These are phyloP conservation scores for Panaeolus papilionaceus DNA, from an alignment of 768 basidiomycete species.

Conservation along the genomic window DNA sequence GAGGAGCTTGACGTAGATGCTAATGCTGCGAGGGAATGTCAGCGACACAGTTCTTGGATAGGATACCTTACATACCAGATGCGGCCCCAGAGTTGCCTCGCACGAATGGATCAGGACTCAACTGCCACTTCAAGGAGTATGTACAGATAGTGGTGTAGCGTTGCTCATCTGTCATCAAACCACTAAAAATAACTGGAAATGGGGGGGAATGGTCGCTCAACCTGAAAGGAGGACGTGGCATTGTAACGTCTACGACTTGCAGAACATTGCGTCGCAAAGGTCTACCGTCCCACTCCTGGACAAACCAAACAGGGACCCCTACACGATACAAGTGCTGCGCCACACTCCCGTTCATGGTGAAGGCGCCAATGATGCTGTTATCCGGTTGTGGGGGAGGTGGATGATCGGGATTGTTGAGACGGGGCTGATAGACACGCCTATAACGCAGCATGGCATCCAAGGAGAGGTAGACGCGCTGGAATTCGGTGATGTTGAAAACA, in stretches of 20 bases:
- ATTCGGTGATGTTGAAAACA: constrained; percentile 6
- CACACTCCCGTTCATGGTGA: not conserved
- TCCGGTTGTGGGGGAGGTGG: not conserved
- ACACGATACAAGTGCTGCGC: constrained; percentile 12
- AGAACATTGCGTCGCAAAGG: not conserved
- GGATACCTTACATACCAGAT: not conserved
- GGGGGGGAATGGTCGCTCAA: constrained; percentile 9
- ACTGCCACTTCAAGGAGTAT: not conserved
- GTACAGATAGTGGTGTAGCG: constrained; percentile 5
- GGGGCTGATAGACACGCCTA: not conserved
- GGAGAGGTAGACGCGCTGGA: constrained; percentile 12
- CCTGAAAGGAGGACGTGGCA: not conserved
- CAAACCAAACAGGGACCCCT: constrained; percentile 18
- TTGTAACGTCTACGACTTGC: not conserved
- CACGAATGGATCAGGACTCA: constrained; percentile 14
- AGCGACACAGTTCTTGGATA: not conserved
- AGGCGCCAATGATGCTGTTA: not conserved
- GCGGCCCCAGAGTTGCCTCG: not conserved
- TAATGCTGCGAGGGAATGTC: not conserved
- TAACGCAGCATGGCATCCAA: not conserved
- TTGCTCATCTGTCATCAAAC: not conserved
- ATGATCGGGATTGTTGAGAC: constrained; percentile 12
- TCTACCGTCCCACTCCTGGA: constrained; percentile 14
- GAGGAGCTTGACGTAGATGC: not conserved
- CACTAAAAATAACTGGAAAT: constrained; percentile 9